phyloP scores from a whole-genome alignment of 2,329 filamentous ascomycete genomes.

The Lojkania enalia region DNA sequence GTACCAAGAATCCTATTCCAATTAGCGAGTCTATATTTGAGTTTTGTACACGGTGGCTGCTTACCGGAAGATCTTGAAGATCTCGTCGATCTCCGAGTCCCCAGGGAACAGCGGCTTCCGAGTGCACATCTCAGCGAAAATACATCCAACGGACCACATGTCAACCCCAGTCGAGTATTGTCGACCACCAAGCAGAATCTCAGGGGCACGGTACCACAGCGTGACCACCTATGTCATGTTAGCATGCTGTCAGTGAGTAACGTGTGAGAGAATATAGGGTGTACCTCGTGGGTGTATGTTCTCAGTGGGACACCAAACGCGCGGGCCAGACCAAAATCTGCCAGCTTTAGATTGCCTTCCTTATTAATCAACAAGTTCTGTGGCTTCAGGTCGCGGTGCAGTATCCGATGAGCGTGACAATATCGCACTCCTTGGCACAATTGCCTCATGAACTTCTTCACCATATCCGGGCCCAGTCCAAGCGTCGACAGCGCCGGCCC shows the following conservation, averaged over 20 bases:
- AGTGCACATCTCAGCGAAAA: constrained; percentile 96
- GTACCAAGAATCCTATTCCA: constrained; percentile 67
- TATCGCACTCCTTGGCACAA: constrained; percentile 82
- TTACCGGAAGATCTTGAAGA: constrained; percentile 92
- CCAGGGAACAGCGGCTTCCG: constrained; percentile 90
- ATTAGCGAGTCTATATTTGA: constrained; percentile 17
- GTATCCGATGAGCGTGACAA: constrained; percentile 84
- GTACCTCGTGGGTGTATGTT: constrained; percentile 87
- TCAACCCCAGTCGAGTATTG: constrained; percentile 94
- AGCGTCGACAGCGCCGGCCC: constrained; percentile 65
- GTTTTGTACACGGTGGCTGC: constrained; percentile 19
- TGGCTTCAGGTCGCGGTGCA: constrained; percentile 88
- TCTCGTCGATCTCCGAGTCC: constrained; percentile 91
- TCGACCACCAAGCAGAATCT: constrained; percentile 86
- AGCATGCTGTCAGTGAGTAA: constrained; percentile 10
- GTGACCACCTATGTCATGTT: constrained; percentile 69
- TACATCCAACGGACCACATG: constrained; percentile 94
- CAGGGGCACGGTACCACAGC: constrained; percentile 88
- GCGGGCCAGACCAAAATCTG: constrained; percentile 85
- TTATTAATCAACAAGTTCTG: constrained; percentile 87
- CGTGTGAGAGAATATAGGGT: background rate
- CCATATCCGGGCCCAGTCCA: constrained; percentile 76
- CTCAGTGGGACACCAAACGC: constrained; percentile 89
- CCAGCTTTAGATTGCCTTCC: constrained; percentile 86
- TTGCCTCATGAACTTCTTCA: constrained; percentile 93